A percentile compares a stretch with the other conserved stretches of the same genome.
Conservation (phyloP, 1,284 basidiomycete species). For the Ceratobasidium sp. region DNA sequence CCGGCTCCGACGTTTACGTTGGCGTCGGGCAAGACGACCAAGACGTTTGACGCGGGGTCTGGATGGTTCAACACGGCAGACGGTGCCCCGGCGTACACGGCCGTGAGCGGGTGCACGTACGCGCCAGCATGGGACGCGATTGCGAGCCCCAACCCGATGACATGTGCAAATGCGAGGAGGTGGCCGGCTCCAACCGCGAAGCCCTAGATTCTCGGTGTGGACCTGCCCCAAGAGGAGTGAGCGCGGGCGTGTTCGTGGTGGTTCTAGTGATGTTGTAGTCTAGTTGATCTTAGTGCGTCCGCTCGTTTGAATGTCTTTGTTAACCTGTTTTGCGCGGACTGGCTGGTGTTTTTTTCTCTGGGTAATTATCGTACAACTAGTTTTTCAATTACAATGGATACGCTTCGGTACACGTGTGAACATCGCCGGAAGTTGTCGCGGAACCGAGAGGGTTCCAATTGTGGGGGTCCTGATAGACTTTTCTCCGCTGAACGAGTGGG, state of each 20-base stretch:
- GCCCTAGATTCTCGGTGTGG: too few relatives aligned
- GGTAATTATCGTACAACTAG: slow-evolving; percentile 22
- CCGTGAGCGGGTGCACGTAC: slow-evolving; percentile 68
- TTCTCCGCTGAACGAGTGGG: too few relatives aligned
- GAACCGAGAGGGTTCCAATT: too few relatives aligned
- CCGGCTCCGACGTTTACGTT: slow-evolving; percentile 50
- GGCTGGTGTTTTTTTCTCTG: slow-evolving; percentile 2
- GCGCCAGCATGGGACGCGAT: slow-evolving; percentile 66
- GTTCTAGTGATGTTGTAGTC: slow-evolving; percentile 1
- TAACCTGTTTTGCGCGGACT: slow-evolving; percentile 17
- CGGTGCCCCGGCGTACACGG: slow-evolving; percentile 57
- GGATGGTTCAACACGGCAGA: slow-evolving; percentile 64
- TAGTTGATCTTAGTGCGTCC: slow-evolving; percentile 4
- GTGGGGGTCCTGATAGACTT: too few relatives aligned
- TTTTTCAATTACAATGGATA: neutral
- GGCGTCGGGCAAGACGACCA: slow-evolving; percentile 51
- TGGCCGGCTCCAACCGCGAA: slow-evolving; percentile 20
- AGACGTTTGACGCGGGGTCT: slow-evolving; percentile 58
- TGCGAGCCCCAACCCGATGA: slow-evolving; percentile 17
- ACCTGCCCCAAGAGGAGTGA: too few relatives aligned
- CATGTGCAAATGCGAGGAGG: slow-evolving; percentile 17
- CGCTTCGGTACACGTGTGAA: too few relatives aligned
- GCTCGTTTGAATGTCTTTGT: slow-evolving; percentile 17
- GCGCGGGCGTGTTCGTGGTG: neutral
- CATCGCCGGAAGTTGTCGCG: too few relatives aligned